Conservation (phyloP, 2,329 filamentous ascomycete species). For the Colletotrichum gigasporum region DNA sequence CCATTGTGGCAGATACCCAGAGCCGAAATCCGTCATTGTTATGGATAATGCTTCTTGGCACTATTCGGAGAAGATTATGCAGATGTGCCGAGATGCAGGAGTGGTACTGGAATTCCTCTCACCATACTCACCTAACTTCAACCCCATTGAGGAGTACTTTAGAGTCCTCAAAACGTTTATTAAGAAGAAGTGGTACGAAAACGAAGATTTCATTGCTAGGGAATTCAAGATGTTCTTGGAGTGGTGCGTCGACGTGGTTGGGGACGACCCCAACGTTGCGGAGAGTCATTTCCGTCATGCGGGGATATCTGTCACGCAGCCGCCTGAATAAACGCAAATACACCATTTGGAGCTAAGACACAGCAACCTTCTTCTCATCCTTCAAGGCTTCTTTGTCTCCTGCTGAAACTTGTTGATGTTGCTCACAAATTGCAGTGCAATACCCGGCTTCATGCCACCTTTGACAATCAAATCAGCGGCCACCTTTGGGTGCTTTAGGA, state of each 20-base stretch:
- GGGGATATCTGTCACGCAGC: slow-evolving; percentile 1
- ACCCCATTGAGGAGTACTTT: slow-evolving; percentile 38
- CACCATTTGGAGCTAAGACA: neutral
- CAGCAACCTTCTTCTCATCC: too few relatives aligned
- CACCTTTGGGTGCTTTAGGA: neutral
- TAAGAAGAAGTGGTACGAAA: slow-evolving; percentile 29
- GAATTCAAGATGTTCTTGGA: slow-evolving; percentile 34
- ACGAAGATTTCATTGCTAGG: slow-evolving; percentile 28
- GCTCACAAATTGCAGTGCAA: neutral
- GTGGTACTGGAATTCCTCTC: slow-evolving; percentile 28
- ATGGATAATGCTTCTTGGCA: slow-evolving; percentile 47
- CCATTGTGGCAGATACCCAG: slow-evolving; percentile 41
- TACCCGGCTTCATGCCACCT: neutral
- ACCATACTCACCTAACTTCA: slow-evolving; percentile 37
- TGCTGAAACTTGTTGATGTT: slow-evolving; percentile 4
- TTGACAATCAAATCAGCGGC: neutral
- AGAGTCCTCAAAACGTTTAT: slow-evolving; percentile 34
- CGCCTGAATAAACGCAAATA: neutral
- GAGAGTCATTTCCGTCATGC: slow-evolving; percentile 28
- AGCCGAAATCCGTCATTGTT: slow-evolving; percentile 45
- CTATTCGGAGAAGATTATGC: slow-evolving; percentile 36
- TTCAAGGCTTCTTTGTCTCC: neutral
- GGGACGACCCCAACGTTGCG: slow-evolving; percentile 1
- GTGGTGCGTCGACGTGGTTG: slow-evolving; percentile 34
- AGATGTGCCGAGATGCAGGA: slow-evolving; percentile 38